These are phyloP conservation scores for Grosmannia huntii DNA, from an alignment of 2,329 filamentous ascomycete genomes.

Conservation along the genomic window DNA sequence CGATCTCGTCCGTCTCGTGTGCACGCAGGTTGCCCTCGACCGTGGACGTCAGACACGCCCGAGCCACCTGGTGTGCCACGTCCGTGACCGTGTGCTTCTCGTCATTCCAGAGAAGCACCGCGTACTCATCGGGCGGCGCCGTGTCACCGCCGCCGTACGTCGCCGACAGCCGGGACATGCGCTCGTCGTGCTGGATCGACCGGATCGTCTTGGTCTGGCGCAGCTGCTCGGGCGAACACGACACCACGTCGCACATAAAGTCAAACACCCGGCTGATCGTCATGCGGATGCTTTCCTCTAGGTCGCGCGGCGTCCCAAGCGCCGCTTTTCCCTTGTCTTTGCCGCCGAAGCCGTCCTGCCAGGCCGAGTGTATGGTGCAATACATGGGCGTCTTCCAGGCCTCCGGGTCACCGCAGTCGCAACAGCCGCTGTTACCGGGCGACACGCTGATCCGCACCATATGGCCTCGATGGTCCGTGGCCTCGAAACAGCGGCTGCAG, in stretches of 20 bases:
- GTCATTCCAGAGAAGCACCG: slow-evolving; percentile 89
- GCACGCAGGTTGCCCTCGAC: slow-evolving; percentile 62
- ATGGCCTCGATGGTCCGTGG: slow-evolving; percentile 88
- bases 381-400: slow-evolving; percentile 81
- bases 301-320: slow-evolving; percentile 55
- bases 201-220: slow-evolving; percentile 73
- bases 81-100: slow-evolving; percentile 95
- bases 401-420: slow-evolving; percentile 91
- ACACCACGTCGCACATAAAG: slow-evolving; percentile 95
- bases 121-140: slow-evolving; percentile 61
- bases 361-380: slow-evolving; percentile 83
- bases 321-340: slow-evolving; percentile 51
- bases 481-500: slow-evolving; percentile 87
- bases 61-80: slow-evolving; percentile 77
- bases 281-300: slow-evolving; percentile 66
- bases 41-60: slow-evolving; percentile 66
- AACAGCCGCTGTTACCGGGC: slow-evolving; percentile 35
- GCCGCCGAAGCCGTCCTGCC: slow-evolving; percentile 18
- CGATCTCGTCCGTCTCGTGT: slow-evolving; percentile 79
- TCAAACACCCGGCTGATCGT: slow-evolving; percentile 79
- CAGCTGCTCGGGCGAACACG: slow-evolving; percentile 92
- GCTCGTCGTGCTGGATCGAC: slow-evolving; percentile 71
- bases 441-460: slow-evolving; percentile 62
- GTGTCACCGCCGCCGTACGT: slow-evolving; percentile 61
- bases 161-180: slow-evolving; percentile 59